Percentiles rank a stretch among this genome's conserved stretches.
These are phyloP conservation scores for Tricholomella constricta DNA, from an alignment of 768 basidiomycete genomes.

Conservation along the genomic window DNA sequence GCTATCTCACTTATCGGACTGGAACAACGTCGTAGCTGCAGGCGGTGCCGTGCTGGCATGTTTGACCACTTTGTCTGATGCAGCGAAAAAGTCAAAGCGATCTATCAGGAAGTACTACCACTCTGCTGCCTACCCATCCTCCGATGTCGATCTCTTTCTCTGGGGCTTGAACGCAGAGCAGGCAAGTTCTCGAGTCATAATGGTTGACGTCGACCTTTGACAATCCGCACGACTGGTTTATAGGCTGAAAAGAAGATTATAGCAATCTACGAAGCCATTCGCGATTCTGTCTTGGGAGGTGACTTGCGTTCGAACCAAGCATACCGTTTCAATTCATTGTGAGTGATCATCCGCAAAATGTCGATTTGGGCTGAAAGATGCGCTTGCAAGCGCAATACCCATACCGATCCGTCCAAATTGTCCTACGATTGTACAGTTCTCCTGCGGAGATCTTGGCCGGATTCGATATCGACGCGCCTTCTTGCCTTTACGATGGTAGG, in stretches of 20 bases:
- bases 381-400: slow-evolving; percentile 56
- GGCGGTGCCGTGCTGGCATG: slow-evolving; percentile 64
- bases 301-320: slow-evolving; percentile 65
- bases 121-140: slow-evolving; percentile 53
- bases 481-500: slow-evolving; percentile 53
- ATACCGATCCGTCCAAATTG: slow-evolving; percentile 66
- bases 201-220: not conserved
- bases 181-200: slow-evolving; percentile 26
- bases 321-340: slow-evolving; percentile 68
- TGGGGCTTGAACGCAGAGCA: slow-evolving; percentile 60
- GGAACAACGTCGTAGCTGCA: slow-evolving; percentile 65
- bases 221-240: not conserved
- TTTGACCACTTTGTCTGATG: slow-evolving; percentile 50
- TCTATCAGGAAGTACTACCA: slow-evolving; percentile 62
- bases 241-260: slow-evolving; percentile 63
- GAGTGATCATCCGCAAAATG: slow-evolving; percentile 17
- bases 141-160: slow-evolving; percentile 65
- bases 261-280: slow-evolving; percentile 61
- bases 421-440: slow-evolving; percentile 62
- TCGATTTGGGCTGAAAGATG: not conserved
- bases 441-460: slow-evolving; percentile 68
- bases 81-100: slow-evolving; percentile 52
- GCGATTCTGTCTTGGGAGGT: slow-evolving; percentile 72
- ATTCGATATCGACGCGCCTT: slow-evolving; percentile 68
- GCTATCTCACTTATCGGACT: slow-evolving; percentile 57